Base-by-base conservation (phyloP, 2,329 filamentous ascomycete genomes). In the Diaporthe nobilis region DNA sequence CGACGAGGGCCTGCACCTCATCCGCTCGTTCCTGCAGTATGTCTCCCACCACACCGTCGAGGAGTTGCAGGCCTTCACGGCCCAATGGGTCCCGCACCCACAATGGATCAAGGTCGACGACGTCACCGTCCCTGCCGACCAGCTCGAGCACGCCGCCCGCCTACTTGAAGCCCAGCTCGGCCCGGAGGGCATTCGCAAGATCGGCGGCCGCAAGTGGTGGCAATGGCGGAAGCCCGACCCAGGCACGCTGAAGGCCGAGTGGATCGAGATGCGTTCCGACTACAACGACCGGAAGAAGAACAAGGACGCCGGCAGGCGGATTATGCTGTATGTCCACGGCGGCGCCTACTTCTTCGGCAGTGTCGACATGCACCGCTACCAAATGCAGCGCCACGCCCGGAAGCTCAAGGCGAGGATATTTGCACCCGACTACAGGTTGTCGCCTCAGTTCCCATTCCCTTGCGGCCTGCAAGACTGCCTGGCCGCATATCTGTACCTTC, bases 331-430 rank as follows among this genome's bases (percentile, higher is more conserved):
- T 84, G 88, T 98, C 31, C 97, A 98, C 81, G 97, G 97, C 20
- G 96, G 96, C 9, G 96, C 94, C 28, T 98, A 98, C 85, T 99
- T 93, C 85, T 98, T 99, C 82, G 96, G 97, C 20, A 97, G 95
- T 80, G 93, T 98, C 51, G 96, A 98, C 82, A 96, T 98, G 84
- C 97, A 98, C 86, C 92, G 97, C n/a, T 98, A 98, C 85, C 96
- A 98, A 88, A 92, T 99, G 89, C 97, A 99, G 84, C 90, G 96
- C 67, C 96, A 98, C 88, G 97, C 97, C 39, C 90, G 97, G 72
- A 98, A 98, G 85, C 89, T 99, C 77, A 95, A 97, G 84, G 96
- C 95, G 25, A 90, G 95, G 73, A 94, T 98, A 10, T 92, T 98
- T 83, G 95, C 96, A 34, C 94, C 96, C 7, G 88, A 92, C 77